phyloP scores from a whole-genome alignment of 2,329 filamentous ascomycete species.

The Raffaelea ambrosiae region DNA sequence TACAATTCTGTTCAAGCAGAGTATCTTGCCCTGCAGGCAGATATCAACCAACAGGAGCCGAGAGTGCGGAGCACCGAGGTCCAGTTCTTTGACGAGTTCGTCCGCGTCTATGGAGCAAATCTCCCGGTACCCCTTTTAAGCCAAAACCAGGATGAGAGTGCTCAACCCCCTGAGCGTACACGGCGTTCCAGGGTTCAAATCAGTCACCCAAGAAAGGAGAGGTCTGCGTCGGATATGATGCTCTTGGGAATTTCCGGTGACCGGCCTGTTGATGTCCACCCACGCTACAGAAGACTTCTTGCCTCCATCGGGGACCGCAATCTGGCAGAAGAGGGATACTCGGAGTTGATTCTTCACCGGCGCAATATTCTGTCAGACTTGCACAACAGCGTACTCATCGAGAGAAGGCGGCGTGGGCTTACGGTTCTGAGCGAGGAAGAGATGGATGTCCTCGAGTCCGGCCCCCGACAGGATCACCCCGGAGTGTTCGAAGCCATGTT shows the following conservation, averaged over 20 bases:
- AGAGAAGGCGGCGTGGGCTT: slow-evolving; percentile 1
- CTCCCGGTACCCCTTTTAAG: too few species aligned
- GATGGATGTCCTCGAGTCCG: slow-evolving; percentile 22
- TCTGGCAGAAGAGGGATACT: slow-evolving; percentile 36
- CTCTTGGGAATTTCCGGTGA: slow-evolving; percentile 20
- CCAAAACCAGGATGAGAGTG: too few species aligned
- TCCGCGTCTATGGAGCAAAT: too few species aligned
- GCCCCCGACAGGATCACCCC: slow-evolving; percentile 13
- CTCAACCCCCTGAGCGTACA: too few species aligned
- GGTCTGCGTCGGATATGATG: too few species aligned
- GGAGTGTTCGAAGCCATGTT: slow-evolving; percentile 12
- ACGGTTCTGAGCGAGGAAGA: slow-evolving; percentile 30
- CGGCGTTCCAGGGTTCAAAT: too few species aligned
- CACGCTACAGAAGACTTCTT: slow-evolving; percentile 35
- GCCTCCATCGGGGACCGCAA: slow-evolving; percentile 35
- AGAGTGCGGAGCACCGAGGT: too few species aligned
- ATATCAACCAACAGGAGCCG: too few species aligned
- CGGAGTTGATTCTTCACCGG: slow-evolving; percentile 32
- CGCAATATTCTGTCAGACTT: slow-evolving; percentile 29
- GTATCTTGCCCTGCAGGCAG: too few species aligned
- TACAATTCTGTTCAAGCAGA: too few species aligned
- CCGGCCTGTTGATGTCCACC: slow-evolving; percentile 29
- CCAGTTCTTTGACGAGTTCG: too few species aligned
- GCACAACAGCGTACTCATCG: slow-evolving; percentile 11
- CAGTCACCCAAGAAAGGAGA: too few species aligned